A percentile compares a stretch with the other conserved stretches of the same genome.
Conservation (phyloP, 495 filamentous ascomycete species). For the Evernia prunastri region DNA sequence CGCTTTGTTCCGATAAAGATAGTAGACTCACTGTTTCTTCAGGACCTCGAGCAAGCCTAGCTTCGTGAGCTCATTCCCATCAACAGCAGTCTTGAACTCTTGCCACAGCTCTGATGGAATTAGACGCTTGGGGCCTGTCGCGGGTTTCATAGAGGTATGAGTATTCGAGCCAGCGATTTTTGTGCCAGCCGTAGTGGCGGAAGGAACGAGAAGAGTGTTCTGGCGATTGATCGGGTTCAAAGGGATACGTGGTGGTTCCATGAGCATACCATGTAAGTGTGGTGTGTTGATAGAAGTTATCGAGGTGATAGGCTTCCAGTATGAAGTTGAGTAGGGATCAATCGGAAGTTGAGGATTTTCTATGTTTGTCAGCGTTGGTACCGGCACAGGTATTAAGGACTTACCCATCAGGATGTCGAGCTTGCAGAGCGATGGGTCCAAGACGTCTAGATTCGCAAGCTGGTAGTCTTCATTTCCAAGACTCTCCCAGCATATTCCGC, state of each 20-base stretch:
- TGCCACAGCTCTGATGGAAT: constrained; percentile 57
- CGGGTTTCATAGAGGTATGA: constrained; percentile 32
- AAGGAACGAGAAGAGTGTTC: constrained; percentile 8
- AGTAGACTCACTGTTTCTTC: constrained; percentile 51
- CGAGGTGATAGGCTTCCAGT: constrained; percentile 55
- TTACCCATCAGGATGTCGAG: constrained; percentile 70
- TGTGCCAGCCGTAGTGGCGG: not conserved
- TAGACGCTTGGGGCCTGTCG: constrained; percentile 22
- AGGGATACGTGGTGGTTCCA: constrained; percentile 28
- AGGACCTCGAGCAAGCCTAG: constrained; percentile 67
- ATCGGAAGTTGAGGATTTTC: constrained; percentile 53
- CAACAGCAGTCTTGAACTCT: constrained; percentile 65
- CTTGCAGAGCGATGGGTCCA: constrained; percentile 47
- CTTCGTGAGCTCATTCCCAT: constrained; percentile 69
- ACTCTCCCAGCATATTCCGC: constrained; percentile 78
- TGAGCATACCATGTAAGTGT: constrained; percentile 25
- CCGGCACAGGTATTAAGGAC: constrained; percentile 20
- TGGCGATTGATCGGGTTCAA: constrained; percentile 18
- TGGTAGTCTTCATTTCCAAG: constrained; percentile 35
- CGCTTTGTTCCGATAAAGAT: not conserved
- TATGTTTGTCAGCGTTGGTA: constrained; percentile 21
- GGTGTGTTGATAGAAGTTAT: constrained; percentile 22
- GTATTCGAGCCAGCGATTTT: constrained; percentile 20
- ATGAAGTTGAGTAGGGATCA: constrained; percentile 74
- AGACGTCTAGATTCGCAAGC: constrained; percentile 32